Percentiles rank a stretch among this genome's conserved stretches.
phyloP scores from a whole-genome alignment of 768 basidiomycete genomes.

The Mycena olivaceomarginata region DNA sequence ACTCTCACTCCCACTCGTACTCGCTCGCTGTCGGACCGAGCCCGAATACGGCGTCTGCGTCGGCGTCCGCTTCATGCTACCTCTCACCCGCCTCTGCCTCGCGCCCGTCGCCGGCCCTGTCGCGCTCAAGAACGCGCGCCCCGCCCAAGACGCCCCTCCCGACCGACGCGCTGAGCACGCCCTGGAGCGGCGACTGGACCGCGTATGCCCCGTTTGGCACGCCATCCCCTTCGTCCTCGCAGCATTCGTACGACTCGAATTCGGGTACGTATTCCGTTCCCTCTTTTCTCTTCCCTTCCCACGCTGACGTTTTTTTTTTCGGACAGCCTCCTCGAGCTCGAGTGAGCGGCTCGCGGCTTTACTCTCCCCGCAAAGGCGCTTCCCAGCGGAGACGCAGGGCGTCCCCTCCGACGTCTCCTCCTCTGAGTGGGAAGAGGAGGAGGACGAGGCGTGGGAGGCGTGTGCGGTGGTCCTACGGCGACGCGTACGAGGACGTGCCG shows the following conservation, averaged over 20 bases:
- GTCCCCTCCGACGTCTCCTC: constrained; percentile 19
- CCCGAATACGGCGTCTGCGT: no score
- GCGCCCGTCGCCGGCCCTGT: no score
- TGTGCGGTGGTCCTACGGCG: background rate
- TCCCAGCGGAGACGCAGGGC: constrained; percentile 12
- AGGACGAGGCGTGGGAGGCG: constrained; percentile 32
- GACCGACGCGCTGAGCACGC: no score
- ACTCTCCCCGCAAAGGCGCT: constrained; percentile 13
- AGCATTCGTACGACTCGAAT: background rate
- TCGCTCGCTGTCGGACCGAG: background rate
- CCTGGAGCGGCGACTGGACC: no score
- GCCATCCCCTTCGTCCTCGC: no score
- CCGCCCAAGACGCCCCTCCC: no score
- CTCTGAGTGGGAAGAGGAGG: background rate
- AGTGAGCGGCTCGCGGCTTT: constrained; percentile 27
- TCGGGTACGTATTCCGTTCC: constrained; percentile 8
- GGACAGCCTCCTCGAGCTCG: no score
- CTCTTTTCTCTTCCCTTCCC: background rate
- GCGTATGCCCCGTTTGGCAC: no score
- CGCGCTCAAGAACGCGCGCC: no score
- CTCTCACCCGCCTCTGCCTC: no score
- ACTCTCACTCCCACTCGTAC: background rate
- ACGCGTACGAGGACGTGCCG: constrained; percentile 27
- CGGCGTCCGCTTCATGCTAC: no score
- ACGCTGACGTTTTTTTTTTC: background rate